Evolutionary conservation across 169 alveolate genomes (phyloP).

Genomic region (Amoebophrya sp.): DNA sequence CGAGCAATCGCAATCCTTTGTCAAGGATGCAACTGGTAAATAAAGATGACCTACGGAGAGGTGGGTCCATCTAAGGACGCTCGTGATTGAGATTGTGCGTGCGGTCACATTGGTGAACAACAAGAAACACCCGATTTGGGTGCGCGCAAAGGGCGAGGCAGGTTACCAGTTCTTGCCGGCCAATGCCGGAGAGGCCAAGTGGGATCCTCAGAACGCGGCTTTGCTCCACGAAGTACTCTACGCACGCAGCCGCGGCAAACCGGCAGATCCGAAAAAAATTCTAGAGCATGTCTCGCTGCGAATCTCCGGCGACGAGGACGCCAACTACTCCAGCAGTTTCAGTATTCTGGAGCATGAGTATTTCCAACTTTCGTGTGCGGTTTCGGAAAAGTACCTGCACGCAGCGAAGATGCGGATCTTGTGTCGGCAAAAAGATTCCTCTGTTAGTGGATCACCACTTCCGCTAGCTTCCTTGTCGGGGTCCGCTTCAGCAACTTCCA

Average conservation of each 20-base stretch:
- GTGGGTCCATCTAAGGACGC: too few relatives aligned
- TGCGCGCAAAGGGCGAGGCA: neutral
- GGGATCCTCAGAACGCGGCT: neutral
- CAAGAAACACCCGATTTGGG: neutral
- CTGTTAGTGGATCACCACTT: too few relatives aligned
- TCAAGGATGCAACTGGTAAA: too few relatives aligned
- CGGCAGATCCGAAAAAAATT: neutral
- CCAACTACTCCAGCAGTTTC: neutral
- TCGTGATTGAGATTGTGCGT: neutral
- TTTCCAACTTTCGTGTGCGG: neutral
- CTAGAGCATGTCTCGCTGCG: neutral
- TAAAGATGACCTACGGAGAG: too few relatives aligned
- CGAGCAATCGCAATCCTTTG: too few relatives aligned
- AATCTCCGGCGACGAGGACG: neutral
- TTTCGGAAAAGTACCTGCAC: neutral
- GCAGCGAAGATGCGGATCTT: neutral
- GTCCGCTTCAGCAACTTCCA: too few relatives aligned
- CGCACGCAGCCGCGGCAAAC: neutral
- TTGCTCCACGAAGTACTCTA: neutral
- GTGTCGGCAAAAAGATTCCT: neutral
- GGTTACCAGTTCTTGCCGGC: neutral
- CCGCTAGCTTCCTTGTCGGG: too few relatives aligned
- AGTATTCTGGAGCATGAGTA: neutral
- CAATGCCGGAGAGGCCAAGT: neutral
- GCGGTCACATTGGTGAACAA: constrained; percentile 15